These are phyloP conservation scores for Chlamydomonas sp. DNA, from an alignment of 139 green algal species.

Conservation along the genomic window DNA sequence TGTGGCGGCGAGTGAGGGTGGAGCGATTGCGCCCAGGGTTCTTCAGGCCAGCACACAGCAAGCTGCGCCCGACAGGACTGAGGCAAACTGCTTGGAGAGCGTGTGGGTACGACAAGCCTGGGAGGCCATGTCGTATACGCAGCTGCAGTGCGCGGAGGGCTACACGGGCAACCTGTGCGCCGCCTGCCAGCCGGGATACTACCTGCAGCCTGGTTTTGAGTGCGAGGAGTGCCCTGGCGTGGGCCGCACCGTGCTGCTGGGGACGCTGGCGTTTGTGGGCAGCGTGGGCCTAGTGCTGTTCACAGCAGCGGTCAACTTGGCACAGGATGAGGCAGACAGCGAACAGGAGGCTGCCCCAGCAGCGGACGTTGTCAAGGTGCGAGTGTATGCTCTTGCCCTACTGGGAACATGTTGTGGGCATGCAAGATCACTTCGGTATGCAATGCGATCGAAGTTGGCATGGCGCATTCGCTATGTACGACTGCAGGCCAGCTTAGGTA, in stretches of 20 bases:
- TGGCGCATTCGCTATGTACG: too few species aligned
- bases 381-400: too few species aligned
- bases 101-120: too few species aligned
- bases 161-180: slow-evolving; percentile 43
- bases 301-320: background rate
- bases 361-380: background rate
- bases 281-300: background rate
- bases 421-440: background rate
- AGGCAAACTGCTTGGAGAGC: too few species aligned
- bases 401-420: background rate
- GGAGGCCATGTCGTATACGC: slow-evolving; percentile 9
- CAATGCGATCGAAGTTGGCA: background rate
- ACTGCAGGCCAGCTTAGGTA: too few species aligned
- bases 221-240: background rate
- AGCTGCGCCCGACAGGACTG: too few species aligned
- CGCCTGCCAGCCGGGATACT: slow-evolving; percentile 6
- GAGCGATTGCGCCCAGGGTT: too few species aligned
- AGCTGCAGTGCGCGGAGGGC: slow-evolving; percentile 12
- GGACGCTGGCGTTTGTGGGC: background rate
- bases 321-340: too few species aligned
- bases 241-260: background rate
- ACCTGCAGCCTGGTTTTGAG: background rate
- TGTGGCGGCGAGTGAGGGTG: too few species aligned
- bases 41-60: too few species aligned
- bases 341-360: too few species aligned